Percentiles rank a stretch among this genome's conserved stretches.
Conservation (phyloP, 2,329 filamentous ascomycete species). For the Botrytis porri region DNA sequence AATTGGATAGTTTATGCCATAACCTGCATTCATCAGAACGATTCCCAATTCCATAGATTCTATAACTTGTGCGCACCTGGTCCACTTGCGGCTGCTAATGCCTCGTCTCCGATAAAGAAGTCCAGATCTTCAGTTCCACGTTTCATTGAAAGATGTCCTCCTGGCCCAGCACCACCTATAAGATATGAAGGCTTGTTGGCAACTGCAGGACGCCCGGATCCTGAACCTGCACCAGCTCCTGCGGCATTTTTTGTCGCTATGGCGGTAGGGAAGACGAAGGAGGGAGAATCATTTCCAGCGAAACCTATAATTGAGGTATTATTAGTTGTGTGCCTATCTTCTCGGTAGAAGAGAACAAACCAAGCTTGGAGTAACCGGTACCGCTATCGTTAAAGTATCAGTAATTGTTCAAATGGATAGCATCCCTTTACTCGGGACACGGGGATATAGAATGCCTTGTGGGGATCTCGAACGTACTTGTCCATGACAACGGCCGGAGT, state of each 20-base stretch:
- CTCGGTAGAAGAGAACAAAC: conserved; percentile 50
- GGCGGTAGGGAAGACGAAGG: conserved; percentile 97
- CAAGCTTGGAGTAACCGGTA: conserved; percentile 98
- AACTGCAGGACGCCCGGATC: conserved; percentile 84
- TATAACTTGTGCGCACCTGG: conserved; percentile 56
- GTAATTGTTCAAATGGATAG: conserved; percentile 21
- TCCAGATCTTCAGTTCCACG: conserved; percentile 96
- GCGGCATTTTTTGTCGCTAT: conserved; percentile 89
- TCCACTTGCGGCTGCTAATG: conserved; percentile 76
- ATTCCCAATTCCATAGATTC: conserved; percentile 23
- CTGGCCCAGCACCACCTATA: conserved; percentile 80
- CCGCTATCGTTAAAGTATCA: conserved; percentile 61
- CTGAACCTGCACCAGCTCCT: conserved; percentile 69
- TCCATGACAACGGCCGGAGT: conserved; percentile 99
- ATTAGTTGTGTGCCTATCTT: conserved; percentile 9
- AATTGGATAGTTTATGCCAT: conserved; percentile 96
- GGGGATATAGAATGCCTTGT: conserved; percentile 21
- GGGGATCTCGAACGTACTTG: conserved; percentile 70
- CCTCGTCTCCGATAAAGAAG: conserved; percentile 98
- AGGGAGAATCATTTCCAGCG: conserved; percentile 97
- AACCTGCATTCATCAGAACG: conserved; percentile 54
- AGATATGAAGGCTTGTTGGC: conserved; percentile 95
- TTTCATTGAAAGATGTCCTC: conserved; percentile 83
- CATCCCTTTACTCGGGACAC: conserved; percentile 6
- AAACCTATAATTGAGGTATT: conserved; percentile 62